These are phyloP conservation scores for Rauvolfia tetraphylla DNA, from an alignment of 257 asterid genomes.

Conservation along the genomic window DNA sequence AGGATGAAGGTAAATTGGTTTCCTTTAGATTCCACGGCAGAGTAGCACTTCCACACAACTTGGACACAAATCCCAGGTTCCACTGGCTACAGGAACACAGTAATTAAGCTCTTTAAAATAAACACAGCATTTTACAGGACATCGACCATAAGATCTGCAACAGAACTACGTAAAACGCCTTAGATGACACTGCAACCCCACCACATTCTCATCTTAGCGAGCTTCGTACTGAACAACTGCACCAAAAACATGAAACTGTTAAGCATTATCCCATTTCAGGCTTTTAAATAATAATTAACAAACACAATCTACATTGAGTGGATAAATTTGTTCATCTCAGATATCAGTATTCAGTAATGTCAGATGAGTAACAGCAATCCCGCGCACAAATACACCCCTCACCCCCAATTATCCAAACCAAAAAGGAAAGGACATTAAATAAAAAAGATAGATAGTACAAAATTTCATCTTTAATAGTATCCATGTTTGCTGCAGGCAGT, in stretches of 20 bases:
- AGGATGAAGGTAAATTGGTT: background rate
- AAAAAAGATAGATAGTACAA: background rate
- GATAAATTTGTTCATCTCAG: background rate
- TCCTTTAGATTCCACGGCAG: background rate
- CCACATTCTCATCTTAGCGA: constrained; percentile 28
- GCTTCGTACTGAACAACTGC: constrained; percentile 75
- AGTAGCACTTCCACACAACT: background rate
- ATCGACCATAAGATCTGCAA: background rate
- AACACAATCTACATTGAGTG: background rate
- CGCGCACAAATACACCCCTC: background rate
- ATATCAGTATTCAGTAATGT: background rate
- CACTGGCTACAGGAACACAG: background rate
- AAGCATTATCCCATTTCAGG: background rate
- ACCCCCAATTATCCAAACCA: background rate
- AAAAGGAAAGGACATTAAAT: background rate
- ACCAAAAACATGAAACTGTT: background rate
- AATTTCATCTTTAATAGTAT: background rate
- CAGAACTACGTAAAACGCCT: background rate
- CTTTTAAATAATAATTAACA: background rate
- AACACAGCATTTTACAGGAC: background rate
- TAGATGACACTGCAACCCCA: background rate
- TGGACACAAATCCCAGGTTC: background rate
- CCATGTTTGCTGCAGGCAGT: background rate
- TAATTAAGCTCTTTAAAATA: background rate
- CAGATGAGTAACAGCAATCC: background rate